Base-by-base conservation (phyloP, 2,329 filamentous ascomycete genomes). In the Didymella pinodella region DNA sequence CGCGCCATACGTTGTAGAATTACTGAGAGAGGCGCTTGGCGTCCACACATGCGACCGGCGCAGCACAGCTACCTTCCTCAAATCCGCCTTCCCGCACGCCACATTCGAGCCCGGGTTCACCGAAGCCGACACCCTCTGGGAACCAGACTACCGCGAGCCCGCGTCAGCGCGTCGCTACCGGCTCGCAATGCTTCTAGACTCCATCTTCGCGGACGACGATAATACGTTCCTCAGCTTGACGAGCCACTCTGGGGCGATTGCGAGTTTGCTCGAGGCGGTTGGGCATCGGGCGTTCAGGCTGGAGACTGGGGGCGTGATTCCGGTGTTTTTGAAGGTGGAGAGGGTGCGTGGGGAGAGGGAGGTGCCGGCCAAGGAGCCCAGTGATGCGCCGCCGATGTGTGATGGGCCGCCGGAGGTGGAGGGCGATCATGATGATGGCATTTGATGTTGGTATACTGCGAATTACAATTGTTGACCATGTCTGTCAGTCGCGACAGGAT, bases 31-130 rank as follows among this genome's bases (percentile, higher is more conserved):
- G 74, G 84, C 84, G 3, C 84, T 91, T 48, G 87, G 85, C 49
- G 83, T 88, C 18, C 89, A 90, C 68, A 90, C 88, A 0, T 91
- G 89, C 70, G 87, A 91, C 73, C 82, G 84, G 26, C 82, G 89
- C 16, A 83, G 81, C 16, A 82, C 78, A 83, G 81, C 16, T 82
- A 78, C 58, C 81, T 79, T 59, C 78, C 82, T 0, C 77, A 82
- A 49, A 85, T 90, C 58, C 72, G 74, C 79, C 0, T 85, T 85
- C 40, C 85, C 85, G 0, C 73, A 73, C 1, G 85, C 84, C 57
- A 64, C 65, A 0, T 83, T 91, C 38, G 88, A 91, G 73, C 66
- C 75, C 0, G 85, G 83, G 0, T 90, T 91, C 69, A 71, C 79
- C 0, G 87, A 90, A 65, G 41, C 79, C 0, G 86, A 88, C 69